Conservation (phyloP, 768 basidiomycete genomes). For the Trametes meyenii region DNA sequence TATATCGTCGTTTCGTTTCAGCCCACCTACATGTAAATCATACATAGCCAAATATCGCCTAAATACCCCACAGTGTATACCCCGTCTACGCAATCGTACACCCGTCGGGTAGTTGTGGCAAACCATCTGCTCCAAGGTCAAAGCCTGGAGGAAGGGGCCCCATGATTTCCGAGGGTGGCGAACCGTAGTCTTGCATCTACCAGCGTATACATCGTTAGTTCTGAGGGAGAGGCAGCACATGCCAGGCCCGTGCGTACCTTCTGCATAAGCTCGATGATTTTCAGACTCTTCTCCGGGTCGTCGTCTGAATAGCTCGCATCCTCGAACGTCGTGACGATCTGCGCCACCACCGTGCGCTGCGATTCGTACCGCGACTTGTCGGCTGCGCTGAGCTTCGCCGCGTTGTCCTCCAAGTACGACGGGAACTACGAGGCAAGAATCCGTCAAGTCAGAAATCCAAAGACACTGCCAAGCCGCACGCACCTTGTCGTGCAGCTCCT, state of each 20-base stretch:
- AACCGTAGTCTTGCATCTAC: constrained; percentile 81
- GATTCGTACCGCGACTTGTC: constrained; percentile 67
- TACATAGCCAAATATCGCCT: too few relatives aligned
- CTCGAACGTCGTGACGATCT: constrained; percentile 71
- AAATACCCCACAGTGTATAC: too few relatives aligned
- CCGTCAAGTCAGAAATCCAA: neutral
- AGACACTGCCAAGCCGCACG: constrained; percentile 20
- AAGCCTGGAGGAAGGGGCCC: constrained; percentile 79
- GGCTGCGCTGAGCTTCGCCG: constrained; percentile 50
- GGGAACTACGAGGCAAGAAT: constrained; percentile 66
- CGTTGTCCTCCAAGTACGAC: constrained; percentile 63
- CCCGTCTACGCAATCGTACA: constrained; percentile 35
- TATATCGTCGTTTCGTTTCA: too few relatives aligned
- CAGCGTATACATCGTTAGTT: neutral
- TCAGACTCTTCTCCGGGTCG: constrained; percentile 45
- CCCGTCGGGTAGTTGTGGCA: constrained; percentile 48
- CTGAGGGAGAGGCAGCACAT: neutral
- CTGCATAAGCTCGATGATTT: constrained; percentile 71
- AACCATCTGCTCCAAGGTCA: constrained; percentile 55
- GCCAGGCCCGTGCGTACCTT: constrained; percentile 49
- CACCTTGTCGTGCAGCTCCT: constrained; percentile 76
- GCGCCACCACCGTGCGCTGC: constrained; percentile 58
- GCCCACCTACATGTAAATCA: too few relatives aligned
- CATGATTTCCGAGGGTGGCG: constrained; percentile 83
- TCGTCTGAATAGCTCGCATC: constrained; percentile 59